Evolutionary conservation across 768 basidiomycete species (phyloP).

Genomic region (Leccinum truebloodii): DNA sequence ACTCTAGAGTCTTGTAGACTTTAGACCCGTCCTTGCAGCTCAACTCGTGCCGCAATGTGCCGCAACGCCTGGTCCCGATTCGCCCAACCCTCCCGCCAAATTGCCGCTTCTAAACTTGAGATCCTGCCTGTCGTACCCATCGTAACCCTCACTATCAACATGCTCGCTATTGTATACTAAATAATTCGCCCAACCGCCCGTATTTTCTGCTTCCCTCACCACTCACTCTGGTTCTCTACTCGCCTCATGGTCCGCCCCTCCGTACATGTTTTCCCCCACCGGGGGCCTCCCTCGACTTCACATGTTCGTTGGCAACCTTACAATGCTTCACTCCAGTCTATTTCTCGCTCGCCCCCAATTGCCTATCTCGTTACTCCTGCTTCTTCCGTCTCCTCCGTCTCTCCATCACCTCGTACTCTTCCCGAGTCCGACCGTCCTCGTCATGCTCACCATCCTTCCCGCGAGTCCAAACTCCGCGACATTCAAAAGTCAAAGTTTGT

Average conservation of each 20-base stretch:
- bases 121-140: constrained; percentile 18
- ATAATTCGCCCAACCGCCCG: constrained; percentile 25
- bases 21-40: constrained; percentile 31
- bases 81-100: constrained; percentile 22
- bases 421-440: constrained; percentile 37
- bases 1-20: constrained; percentile 45
- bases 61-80: constrained; percentile 28
- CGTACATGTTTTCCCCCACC: constrained; percentile 61
- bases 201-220: constrained; percentile 6
- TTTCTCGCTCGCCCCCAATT: constrained; percentile 37
- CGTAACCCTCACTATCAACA: constrained; percentile 34
- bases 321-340: constrained; percentile 43
- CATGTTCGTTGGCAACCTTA: constrained; percentile 86
- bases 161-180: constrained; percentile 38
- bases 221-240: constrained; percentile 5
- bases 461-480: constrained; percentile 41
- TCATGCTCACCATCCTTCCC: constrained; percentile 35
- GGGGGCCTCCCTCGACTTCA: constrained; percentile 63
- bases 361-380: constrained; percentile 59
- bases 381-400: constrained; percentile 51
- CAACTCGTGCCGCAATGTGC: constrained; percentile 43
- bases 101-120: constrained; percentile 15
- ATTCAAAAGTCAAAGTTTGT: constrained; percentile 65
- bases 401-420: constrained; percentile 40
- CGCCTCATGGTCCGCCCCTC: constrained; percentile 36